These are phyloP conservation scores for Salix viminalis DNA, from an alignment of 345 rosid genomes.

Conservation along the genomic window DNA sequence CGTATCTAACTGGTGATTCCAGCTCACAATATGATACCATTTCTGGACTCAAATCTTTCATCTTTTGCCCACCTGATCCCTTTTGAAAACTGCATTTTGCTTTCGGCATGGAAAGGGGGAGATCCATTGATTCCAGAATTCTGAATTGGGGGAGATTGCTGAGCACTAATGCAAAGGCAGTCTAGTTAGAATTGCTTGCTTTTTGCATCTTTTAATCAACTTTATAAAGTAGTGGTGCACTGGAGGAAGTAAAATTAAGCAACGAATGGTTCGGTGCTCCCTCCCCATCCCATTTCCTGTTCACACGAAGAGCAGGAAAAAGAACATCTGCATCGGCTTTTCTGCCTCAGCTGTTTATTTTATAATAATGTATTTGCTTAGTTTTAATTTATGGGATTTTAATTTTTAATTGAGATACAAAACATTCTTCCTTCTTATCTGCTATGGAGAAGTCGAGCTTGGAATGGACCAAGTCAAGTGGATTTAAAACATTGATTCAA, in stretches of 20 bases:
- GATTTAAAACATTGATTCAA: neutral
- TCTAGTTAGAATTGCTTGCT: neutral
- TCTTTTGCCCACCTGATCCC: neutral
- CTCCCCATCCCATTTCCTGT: neutral
- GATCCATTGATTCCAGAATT: conserved; percentile 14
- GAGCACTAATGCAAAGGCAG: conserved; percentile 27
- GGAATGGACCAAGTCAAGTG: conserved; percentile 1
- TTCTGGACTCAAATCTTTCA: neutral
- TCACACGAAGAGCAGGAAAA: too few species aligned
- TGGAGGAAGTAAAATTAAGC: neutral
- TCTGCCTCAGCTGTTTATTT: neutral
- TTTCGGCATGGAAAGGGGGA: conserved; percentile 24
- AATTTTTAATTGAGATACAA: neutral
- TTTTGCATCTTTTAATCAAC: conserved; percentile 7
- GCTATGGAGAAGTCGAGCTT: neutral
- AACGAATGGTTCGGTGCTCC: neutral
- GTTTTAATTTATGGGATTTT: neutral
- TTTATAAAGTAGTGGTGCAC: conserved; percentile 27
- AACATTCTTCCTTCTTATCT: conserved; percentile 15
- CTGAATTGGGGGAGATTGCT: conserved; percentile 9
- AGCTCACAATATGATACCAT: neutral
- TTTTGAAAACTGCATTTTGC: neutral
- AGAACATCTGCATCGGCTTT: neutral
- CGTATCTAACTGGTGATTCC: neutral
- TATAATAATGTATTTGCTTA: neutral